Conservation (phyloP, 352 stramenopile species). For the Phytophthora pluvialis region DNA sequence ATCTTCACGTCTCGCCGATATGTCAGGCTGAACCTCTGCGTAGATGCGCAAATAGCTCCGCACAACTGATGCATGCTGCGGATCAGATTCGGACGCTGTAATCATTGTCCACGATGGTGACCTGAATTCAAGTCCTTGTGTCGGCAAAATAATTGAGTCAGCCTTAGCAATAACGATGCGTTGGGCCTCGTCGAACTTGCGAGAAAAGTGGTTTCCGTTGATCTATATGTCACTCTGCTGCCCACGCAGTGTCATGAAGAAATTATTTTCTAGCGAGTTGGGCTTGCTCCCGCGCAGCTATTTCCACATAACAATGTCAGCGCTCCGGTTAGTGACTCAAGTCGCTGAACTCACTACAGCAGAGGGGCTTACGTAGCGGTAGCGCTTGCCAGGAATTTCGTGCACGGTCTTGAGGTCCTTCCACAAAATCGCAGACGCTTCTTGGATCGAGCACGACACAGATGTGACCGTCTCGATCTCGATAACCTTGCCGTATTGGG, state of each 20-base stretch:
- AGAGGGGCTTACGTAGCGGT: conserved; percentile 23
- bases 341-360: background rate
- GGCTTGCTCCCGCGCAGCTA: conserved; percentile 26
- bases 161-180: conserved; percentile 29
- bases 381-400: conserved; percentile 29
- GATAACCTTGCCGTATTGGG: conserved; percentile 28
- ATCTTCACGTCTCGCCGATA: conserved; percentile 6
- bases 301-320: too few relatives aligned
- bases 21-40: conserved; percentile 18
- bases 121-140: conserved; percentile 22
- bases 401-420: conserved; percentile 27
- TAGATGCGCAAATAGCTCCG: conserved; percentile 29
- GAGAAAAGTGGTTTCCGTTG: conserved; percentile 24
- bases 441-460: conserved; percentile 19
- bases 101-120: conserved; percentile 22
- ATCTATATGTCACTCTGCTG: conserved; percentile 19
- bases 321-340: too few relatives aligned
- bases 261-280: conserved; percentile 31
- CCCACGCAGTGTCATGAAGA: conserved; percentile 28
- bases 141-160: conserved; percentile 22
- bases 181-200: conserved; percentile 25
- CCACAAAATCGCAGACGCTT: conserved; percentile 21
- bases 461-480: conserved; percentile 30
- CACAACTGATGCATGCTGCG: conserved; percentile 4
- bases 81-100: conserved; percentile 5